Evolutionary conservation across 495 filamentous ascomycete species (phyloP), one percentile per base, ranked within the genome.

Genomic region (Penicillium cosmopolitanum): DNA sequence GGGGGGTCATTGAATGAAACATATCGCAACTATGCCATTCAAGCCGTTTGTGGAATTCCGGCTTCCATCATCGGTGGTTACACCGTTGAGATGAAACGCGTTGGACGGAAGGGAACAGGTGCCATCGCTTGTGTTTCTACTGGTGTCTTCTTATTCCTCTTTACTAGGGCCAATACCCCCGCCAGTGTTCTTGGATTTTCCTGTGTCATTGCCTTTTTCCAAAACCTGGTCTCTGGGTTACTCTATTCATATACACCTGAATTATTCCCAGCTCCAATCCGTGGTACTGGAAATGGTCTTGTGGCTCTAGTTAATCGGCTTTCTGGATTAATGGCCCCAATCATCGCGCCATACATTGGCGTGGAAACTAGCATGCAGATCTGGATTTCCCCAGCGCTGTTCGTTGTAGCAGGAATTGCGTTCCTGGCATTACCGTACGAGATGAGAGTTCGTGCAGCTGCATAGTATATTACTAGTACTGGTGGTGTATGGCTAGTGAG

Each of bases 21-120:
- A 44, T 61, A 58, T 52, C 58, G 63, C 23, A 55, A 53, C 40
- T 59, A 60, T 44, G 40, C 55, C 21, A 56, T 53, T 28, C 21
- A 50, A 15, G 25, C 53, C 5, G 42, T 64, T 18, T 64, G 61
- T 35, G 56, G 35, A 12, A 59, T 64, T 19, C 56, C 56, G 1
- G 61, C 51, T 31, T 53, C 61, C 15, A 18, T 64, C 19, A n/a
- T 56, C 7, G 51, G 51, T 13, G 57, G 44, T 6, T 36, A 60
- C 28, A 40, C 55, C 3, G 40, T 66, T n/a, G 48, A 66, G 43
- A 36, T 55, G 5, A 60, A 59, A 35, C 38, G 53, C 9, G 11
- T 61, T 43, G 63, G 61, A 47, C 55, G 59, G 2, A 66, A 58
- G 19, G 48, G 48, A 8, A 66, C 58, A n/a, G 63, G 56, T 13